Base-by-base conservation (phyloP, 2,329 filamentous ascomycete genomes). In the Scortechinia acanthostroma region DNA sequence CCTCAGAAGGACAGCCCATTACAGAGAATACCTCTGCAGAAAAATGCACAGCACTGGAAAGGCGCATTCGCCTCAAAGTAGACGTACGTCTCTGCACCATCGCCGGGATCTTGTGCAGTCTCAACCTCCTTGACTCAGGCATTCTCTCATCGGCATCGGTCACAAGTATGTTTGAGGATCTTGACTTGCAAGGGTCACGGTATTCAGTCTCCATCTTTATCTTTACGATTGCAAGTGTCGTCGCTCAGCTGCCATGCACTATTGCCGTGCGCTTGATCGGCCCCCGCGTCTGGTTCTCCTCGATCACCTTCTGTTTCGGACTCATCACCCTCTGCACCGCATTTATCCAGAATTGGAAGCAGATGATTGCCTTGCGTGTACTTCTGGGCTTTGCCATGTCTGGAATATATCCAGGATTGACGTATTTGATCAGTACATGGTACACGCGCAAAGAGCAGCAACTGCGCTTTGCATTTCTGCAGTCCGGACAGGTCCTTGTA, bases 121-220 rank as follows among this genome's bases (percentile, higher is more conserved):
- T 88, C 47, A 83, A 87, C 57, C 65, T 88, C 13, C 69, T 88
- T 14, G 83, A 88, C 62, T 79, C 75, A 43, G 82, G 81, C 33
- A 82, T 88, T 52, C 80, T 88, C 46, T 82, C 77, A 1, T 81
- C 76, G 4, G 84, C 83, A 0, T 80, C 80, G 1, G 83, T 87
- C 6, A 87, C 83, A 0, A 80, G 72, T 21, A 84, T 87, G 77
- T 69, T 80, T 42, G 55, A 63, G 10, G 83, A 88, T 54, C 66
- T 88, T 35, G 71, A 73, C 15, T 65, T 88, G 13, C 56, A 66
- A 35, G 82, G 82, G 19, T 77, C 82, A 50, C 70, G 82, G 30
- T 88, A 83, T 56, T 83, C 79, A 1, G 74, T 87, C 3, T 74
- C 80, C 19, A 87, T 88, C 47, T 83, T 87, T 63, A 84, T 87